Percentiles rank a stretch among this genome's conserved stretches.
These are phyloP conservation scores for Plasmodium sp. DNA, from an alignment of 169 alveolate genomes.

Conservation along the genomic window DNA sequence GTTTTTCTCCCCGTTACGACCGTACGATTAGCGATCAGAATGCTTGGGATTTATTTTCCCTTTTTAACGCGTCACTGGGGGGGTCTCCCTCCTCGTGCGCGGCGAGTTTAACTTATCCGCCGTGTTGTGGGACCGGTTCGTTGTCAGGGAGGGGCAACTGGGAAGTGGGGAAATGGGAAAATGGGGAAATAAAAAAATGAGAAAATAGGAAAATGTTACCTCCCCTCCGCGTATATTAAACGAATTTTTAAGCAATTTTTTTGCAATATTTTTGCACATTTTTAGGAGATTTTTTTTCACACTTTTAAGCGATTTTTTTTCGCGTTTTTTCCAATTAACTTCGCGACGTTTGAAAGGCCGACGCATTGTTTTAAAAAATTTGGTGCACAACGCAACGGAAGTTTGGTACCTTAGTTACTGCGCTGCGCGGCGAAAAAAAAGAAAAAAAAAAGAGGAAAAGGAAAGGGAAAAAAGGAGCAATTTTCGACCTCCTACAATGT, in stretches of 20 bases:
- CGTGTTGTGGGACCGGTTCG: background rate
- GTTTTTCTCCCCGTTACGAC: background rate
- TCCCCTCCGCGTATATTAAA: background rate
- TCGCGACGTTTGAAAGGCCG: background rate
- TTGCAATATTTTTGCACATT: background rate
- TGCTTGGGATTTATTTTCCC: background rate
- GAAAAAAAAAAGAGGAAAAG: background rate
- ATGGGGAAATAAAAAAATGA: background rate
- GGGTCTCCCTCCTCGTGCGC: background rate
- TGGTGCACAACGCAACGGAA: background rate
- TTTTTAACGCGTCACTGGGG: background rate
- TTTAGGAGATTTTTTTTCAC: background rate
- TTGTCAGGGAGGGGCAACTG: background rate
- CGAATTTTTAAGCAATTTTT: background rate
- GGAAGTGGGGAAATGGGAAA: background rate
- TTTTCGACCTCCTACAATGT: background rate
- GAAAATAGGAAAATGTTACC: background rate
- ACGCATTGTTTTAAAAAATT: background rate
- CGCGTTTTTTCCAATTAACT: background rate
- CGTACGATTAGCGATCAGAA: background rate
- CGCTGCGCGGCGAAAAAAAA: background rate
- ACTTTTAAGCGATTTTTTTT: background rate
- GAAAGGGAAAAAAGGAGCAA: background rate
- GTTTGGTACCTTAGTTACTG: background rate
- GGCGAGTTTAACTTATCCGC: background rate